Evolutionary conservation across 208 protist genomes (phyloP).

Genomic region (Vickermania ingenoplastis): DNA sequence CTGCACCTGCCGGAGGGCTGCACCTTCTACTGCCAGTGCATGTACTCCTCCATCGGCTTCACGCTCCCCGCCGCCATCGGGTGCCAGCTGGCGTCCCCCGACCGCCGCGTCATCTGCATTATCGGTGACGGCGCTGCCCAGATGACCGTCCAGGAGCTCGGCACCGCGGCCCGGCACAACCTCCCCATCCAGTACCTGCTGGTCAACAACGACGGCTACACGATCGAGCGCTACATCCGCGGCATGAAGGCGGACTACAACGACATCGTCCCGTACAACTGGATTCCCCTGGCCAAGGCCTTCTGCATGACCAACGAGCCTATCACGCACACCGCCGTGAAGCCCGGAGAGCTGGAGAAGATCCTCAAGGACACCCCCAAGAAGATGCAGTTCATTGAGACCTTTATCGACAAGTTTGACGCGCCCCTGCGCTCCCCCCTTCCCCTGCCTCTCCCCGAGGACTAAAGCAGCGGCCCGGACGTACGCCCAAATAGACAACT

Average conservation of each 20-base stretch:
- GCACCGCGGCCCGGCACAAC: constrained; percentile 23
- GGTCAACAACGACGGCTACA: constrained; percentile 45
- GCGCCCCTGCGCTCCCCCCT: no score
- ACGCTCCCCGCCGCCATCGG: constrained; percentile 30
- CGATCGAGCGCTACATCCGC: no score
- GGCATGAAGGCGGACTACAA: constrained; percentile 37
- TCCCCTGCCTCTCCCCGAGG: no score
- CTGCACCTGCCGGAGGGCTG: constrained; percentile 17
- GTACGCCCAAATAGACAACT: no score
- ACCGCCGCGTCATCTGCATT: constrained; percentile 20
- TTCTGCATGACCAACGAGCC: constrained; percentile 4
- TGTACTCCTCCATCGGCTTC: constrained; percentile 40
- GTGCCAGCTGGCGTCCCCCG: constrained; percentile 21
- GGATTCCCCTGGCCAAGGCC: constrained; percentile 17
- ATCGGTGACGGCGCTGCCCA: constrained; percentile 27
- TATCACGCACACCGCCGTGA: constrained; percentile 12
- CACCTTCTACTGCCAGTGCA: constrained; percentile 14
- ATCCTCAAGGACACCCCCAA: constrained; percentile 8
- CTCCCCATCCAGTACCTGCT: constrained; percentile 26
- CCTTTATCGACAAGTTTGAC: no score
- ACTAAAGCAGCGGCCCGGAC: no score
- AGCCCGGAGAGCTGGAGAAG: not conserved
- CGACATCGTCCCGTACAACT: constrained; percentile 36
- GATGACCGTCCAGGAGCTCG: constrained; percentile 37
- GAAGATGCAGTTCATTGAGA: no score